These are phyloP conservation scores for Clausena lansium DNA, from an alignment of 345 rosid genomes.

Conservation along the genomic window DNA sequence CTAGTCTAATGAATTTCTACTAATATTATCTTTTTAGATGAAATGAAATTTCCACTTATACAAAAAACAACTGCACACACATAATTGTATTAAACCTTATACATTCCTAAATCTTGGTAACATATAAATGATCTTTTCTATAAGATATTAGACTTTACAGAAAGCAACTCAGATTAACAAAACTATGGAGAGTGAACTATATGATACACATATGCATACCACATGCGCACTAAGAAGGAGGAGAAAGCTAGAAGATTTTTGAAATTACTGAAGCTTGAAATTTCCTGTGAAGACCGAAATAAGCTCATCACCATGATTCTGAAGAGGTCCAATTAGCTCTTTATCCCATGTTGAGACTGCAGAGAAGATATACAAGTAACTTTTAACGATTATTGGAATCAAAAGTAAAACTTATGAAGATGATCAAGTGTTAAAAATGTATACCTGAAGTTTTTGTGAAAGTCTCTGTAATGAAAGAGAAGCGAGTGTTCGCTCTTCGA, in stretches of 20 bases:
- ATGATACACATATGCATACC: background rate
- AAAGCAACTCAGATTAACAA: background rate
- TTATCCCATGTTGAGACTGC: slow-evolving; percentile 27
- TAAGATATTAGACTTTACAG: background rate
- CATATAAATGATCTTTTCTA: background rate
- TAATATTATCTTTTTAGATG: no score
- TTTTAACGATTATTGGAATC: no score
- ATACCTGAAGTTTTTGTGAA: slow-evolving; percentile 40
- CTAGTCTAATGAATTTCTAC: no score
- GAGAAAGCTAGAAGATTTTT: background rate
- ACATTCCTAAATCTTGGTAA: background rate
- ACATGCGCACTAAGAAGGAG: no score
- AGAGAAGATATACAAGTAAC: background rate
- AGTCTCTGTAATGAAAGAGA: slow-evolving; percentile 26
- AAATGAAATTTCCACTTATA: no score
- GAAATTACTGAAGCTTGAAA: background rate
- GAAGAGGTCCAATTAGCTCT: slow-evolving; percentile 29
- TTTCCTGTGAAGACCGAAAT: background rate
- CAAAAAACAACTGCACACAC: no score
- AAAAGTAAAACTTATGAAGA: no score
- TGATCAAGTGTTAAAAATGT: no score
- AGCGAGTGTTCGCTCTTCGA: slow-evolving; percentile 28
- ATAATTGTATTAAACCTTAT: no score
- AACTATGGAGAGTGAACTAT: background rate
- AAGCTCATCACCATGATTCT: slow-evolving; percentile 24